Evolutionary conservation across 176 grass and related monocot genomes (phyloP).

Genomic region (Otatea glauca): DNA sequence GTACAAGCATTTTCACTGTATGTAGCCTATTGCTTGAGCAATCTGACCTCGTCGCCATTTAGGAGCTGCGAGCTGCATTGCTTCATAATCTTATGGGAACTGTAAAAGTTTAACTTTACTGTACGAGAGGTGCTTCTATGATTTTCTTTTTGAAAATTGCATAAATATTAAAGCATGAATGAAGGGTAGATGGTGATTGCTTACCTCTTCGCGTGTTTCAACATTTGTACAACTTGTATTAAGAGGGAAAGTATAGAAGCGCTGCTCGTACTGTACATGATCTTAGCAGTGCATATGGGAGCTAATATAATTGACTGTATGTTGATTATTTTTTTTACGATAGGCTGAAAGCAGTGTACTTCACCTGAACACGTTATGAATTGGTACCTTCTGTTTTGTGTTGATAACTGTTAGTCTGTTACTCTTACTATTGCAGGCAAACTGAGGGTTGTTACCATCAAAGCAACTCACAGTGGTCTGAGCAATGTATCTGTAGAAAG

Average conservation of each 20-base stretch:
- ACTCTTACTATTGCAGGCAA: slow-evolving; percentile 26
- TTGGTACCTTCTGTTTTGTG: not conserved
- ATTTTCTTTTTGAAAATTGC: too few species aligned
- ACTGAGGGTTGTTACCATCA: slow-evolving; percentile 4
- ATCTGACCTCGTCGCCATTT: not conserved
- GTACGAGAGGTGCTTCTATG: too few species aligned
- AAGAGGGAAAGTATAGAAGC: too few species aligned
- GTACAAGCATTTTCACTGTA: not conserved
- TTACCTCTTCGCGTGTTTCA: too few species aligned
- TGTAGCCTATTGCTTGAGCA: not conserved
- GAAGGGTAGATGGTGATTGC: too few species aligned
- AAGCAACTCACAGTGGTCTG: slow-evolving; percentile 33
- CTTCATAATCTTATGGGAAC: not conserved
- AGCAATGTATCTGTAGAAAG: slow-evolving; percentile 52
- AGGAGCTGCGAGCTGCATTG: not conserved
- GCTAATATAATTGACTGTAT: not conserved
- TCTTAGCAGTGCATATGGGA: not conserved
- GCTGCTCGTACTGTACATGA: not conserved
- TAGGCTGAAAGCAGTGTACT: not conserved
- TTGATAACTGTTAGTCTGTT: not conserved
- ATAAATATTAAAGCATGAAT: too few species aligned
- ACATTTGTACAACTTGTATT: too few species aligned
- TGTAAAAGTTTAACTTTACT: not conserved
- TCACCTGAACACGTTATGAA: not conserved
- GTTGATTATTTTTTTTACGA: not conserved